Conservation (phyloP, 2,329 filamentous ascomycete species). For the Trichoderma simmonsii region DNA sequence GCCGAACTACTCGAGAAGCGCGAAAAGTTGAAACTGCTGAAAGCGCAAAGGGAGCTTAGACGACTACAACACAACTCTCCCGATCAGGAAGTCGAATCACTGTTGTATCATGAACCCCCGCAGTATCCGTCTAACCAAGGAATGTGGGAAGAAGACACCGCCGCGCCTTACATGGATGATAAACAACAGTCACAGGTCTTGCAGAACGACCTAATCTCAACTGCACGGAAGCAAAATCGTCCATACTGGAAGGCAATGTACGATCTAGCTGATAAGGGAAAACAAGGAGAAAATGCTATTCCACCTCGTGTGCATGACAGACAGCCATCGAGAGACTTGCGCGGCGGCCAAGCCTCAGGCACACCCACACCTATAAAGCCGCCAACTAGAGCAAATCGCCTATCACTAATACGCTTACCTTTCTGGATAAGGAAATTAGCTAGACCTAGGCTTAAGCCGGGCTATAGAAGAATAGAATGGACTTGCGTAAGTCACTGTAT, state of each 20-base stretch:
- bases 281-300: neutral
- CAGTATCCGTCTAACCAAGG: neutral
- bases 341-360: neutral
- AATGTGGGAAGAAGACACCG: neutral
- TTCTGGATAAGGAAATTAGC: neutral
- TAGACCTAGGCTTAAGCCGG: neutral
- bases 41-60: neutral
- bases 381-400: neutral
- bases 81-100: neutral
- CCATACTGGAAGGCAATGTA: neutral
- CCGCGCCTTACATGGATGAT: neutral
- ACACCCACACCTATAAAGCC: neutral
- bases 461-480: neutral
- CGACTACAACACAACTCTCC: accelerated
- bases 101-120: neutral
- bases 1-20: neutral
- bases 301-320: neutral
- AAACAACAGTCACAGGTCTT: neutral
- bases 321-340: neutral
- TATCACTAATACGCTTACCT: accelerated
- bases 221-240: neutral
- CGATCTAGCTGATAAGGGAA: neutral
- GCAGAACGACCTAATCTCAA: neutral
- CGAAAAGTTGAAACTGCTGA: neutral
- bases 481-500: neutral